Evolutionary conservation across 805 yeast species (phyloP).

Genomic region (Sugiyamaella smithiae): DNA sequence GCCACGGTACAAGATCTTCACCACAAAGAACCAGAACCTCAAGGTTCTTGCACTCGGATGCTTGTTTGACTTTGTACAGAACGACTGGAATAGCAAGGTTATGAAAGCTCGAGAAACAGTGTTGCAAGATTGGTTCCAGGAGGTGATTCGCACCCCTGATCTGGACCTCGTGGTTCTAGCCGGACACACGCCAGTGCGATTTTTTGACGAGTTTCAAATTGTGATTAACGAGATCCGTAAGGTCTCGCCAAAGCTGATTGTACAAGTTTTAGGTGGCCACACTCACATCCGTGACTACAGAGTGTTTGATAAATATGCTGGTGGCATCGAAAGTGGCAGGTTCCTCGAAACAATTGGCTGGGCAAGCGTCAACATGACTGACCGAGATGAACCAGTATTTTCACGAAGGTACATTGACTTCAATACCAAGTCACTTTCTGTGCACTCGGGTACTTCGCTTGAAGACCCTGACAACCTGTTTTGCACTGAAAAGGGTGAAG

Average conservation of each 20-base stretch:
- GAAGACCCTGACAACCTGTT: constrained; percentile 35
- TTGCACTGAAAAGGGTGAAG: constrained; percentile 54
- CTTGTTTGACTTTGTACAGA: constrained; percentile 67
- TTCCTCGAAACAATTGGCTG: constrained; percentile 95
- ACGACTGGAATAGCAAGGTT: constrained; percentile 60
- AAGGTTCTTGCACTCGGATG: constrained; percentile 72
- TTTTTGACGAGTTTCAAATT: constrained; percentile 51
- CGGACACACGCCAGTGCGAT: constrained; percentile 77
- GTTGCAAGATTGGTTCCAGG: constrained; percentile 61
- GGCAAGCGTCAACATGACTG: constrained; percentile 47
- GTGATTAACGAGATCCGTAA: constrained; percentile 52
- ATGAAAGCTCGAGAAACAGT: constrained; percentile 56
- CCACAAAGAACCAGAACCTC: constrained; percentile 51
- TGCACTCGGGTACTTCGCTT: constrained; percentile 46
- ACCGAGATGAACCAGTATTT: constrained; percentile 35
- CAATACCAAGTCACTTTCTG: constrained; percentile 64
- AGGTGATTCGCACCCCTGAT: constrained; percentile 39
- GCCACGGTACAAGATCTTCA: constrained; percentile 58
- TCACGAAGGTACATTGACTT: constrained; percentile 79
- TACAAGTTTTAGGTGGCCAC: constrained; percentile 93
- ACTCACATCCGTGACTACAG: constrained; percentile 86
- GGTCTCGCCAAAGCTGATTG: constrained; percentile 56
- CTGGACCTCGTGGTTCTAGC: constrained; percentile 68
- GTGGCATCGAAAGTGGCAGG: constrained; percentile 89
- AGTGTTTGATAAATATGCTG: constrained; percentile 59